A percentile compares a stretch with the other conserved stretches of the same genome.
Conservation (phyloP, 208 protist species). For the Ichthyophonus hoferi region DNA sequence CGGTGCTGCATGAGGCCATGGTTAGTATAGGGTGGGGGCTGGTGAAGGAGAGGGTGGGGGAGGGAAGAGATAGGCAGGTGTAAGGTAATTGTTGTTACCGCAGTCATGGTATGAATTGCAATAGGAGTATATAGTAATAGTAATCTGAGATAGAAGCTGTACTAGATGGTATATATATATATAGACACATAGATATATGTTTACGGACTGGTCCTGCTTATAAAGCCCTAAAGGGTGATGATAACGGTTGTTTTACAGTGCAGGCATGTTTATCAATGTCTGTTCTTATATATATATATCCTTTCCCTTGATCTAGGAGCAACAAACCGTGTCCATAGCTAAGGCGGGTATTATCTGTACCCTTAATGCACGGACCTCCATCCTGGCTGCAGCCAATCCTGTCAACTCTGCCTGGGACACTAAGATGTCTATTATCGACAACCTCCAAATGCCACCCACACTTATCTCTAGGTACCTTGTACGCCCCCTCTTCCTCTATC, state of each 20-base stretch:
- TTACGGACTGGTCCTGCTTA: no score
- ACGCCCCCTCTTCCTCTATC: not conserved
- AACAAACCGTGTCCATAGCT: conserved; percentile 99
- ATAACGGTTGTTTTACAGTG: not conserved
- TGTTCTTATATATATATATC: conserved; percentile 24
- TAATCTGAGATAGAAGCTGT: no score
- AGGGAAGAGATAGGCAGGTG: not conserved
- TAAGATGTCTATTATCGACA: conserved; percentile 90
- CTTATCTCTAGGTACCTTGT: conserved; percentile 84
- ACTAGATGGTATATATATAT: not conserved
- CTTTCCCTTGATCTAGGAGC: conserved; percentile 71
- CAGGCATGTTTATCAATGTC: not conserved
- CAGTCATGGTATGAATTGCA: no score
- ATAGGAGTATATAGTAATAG: no score
- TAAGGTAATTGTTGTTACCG: no score
- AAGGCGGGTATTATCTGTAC: conserved; percentile 99
- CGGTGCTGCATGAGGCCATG: conserved; percentile 99
- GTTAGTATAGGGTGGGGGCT: conserved; percentile 11
- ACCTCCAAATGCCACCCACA: conserved; percentile 95
- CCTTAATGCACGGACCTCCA: conserved; percentile 94
- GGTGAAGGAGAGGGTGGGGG: not conserved
- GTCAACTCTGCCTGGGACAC: conserved; percentile 92
- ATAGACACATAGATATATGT: not conserved
- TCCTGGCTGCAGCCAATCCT: conserved; percentile 98
- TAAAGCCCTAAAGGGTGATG: not conserved